Base-by-base conservation (phyloP, 2,329 filamentous ascomycete species). In the Fusarium transvaalense region DNA sequence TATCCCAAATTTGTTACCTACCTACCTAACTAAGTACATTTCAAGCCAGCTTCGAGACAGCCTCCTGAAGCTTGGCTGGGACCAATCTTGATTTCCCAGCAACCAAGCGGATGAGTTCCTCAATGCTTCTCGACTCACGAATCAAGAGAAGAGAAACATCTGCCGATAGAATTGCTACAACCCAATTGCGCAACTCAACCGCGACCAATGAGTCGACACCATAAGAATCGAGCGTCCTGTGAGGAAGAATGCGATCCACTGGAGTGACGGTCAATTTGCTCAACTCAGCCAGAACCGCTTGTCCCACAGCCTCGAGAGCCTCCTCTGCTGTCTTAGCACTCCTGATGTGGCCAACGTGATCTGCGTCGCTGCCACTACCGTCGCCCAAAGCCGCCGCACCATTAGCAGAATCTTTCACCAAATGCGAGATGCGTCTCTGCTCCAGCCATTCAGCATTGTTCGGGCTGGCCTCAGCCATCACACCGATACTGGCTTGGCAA, bases 391-490 rank as follows among this genome's bases (percentile, higher is more conserved):
- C 34, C 47, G 47, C 34, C 17, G 34, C 34, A 19, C 47, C 34
- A 51, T 51, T 38, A 21, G 47, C 47, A 51, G 47, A 51, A n/a
- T 51, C 47, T 31, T 38, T 51, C 10, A 51, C 47, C 47, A 51
- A 29, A 51, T 51, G 47, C 12, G 47, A 51, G 47, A 51, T 51
- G 13, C 47, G 47, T 13, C 47, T 51, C 25, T 51, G 47, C 47
- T 51, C 47, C 23, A 51, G 13, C 47, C 47, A 51, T 51, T 51
- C 47, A 38, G 47, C 34, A 23, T 51, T 51, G 23, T 51, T 51
- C 5, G 34, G 47, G 25, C 47, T 51, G 23, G 47, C 47, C 47
- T 51, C 47, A 7, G 47, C 47, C 34, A 51, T 51, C 13, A 51
- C 47, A 51, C 47, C 47, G 21, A 51, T 51, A 15, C 47, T 51